A percentile compares a stretch with the other conserved stretches of the same genome.
These are phyloP conservation scores for Collybia sordida DNA, from an alignment of 768 basidiomycete species.

Conservation along the genomic window DNA sequence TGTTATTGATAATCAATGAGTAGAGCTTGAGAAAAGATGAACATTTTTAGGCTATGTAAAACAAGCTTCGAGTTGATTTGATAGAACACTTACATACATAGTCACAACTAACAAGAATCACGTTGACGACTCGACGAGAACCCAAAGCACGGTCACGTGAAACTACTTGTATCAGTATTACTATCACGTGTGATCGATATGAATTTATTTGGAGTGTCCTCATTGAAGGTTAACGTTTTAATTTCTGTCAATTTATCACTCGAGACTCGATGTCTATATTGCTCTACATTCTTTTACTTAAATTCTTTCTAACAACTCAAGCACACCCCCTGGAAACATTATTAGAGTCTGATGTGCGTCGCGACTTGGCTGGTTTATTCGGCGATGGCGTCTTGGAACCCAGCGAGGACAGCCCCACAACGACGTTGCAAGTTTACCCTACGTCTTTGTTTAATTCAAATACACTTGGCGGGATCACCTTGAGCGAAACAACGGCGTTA, in stretches of 20 bases:
- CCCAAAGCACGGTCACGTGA: no score
- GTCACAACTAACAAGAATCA: no score
- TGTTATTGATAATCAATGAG: no score
- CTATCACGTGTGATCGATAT: no score
- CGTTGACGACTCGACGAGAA: no score
- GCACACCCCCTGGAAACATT: slow-evolving; percentile 11
- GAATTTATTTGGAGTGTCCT: no score
- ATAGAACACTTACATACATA: no score
- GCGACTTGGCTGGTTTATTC: slow-evolving; percentile 18
- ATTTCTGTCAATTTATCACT: neutral
- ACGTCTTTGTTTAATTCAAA: neutral
- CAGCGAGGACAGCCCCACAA: neutral
- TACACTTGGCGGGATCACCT: neutral
- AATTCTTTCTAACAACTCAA: slow-evolving; percentile 4
- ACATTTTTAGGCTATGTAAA: no score
- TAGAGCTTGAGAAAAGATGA: no score
- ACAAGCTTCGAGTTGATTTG: no score
- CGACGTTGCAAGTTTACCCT: neutral
- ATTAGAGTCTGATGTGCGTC: neutral
- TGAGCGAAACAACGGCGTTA: neutral
- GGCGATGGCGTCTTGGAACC: slow-evolving; percentile 1
- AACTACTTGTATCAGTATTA: no score
- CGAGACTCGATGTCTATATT: neutral
- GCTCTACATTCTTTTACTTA: slow-evolving; percentile 5
- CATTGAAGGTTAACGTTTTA: neutral